Evolutionary conservation across 2,329 filamentous ascomycete genomes (phyloP).

Genomic region (Rhynchosporium secalis): DNA sequence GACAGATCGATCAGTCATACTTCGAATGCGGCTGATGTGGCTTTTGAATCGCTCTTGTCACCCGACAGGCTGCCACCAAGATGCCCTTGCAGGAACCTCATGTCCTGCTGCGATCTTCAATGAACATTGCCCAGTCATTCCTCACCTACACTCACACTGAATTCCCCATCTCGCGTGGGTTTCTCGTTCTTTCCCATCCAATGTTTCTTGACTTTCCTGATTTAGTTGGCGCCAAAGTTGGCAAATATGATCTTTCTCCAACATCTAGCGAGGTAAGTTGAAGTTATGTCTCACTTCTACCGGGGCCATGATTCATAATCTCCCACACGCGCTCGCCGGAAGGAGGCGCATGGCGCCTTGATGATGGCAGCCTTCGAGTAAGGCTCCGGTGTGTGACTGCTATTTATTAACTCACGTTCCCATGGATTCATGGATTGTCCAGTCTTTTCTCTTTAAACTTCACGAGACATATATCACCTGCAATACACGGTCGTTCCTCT

Average conservation of each 20-base stretch:
- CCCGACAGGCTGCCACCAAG: conserved; percentile 27
- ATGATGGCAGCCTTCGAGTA: conserved; percentile 22
- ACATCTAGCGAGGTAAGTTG: conserved; percentile 17
- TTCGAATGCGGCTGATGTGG: conserved; percentile 28
- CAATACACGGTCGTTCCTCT: conserved; percentile 11
- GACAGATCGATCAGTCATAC: conserved; percentile 24
- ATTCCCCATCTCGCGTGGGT: background rate
- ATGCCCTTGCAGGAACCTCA: conserved; percentile 10
- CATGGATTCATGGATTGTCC: conserved; percentile 21
- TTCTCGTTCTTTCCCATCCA: conserved; percentile 16
- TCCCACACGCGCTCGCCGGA: conserved; percentile 27
- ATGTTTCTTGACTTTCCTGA: conserved; percentile 46
- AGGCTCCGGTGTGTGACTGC: conserved; percentile 33
- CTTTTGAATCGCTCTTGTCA: conserved; percentile 24
- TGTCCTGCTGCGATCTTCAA: background rate
- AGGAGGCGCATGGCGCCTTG: conserved; percentile 29
- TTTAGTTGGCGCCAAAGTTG: background rate
- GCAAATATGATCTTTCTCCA: background rate
- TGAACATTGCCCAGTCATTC: background rate
- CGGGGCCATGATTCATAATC: conserved; percentile 31
- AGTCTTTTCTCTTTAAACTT: conserved; percentile 20
- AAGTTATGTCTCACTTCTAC: conserved; percentile 29
- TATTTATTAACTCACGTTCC: conserved; percentile 28
- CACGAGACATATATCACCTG: conserved; percentile 8
- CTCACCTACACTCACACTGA: conserved; percentile 10